Conservation (phyloP, 768 basidiomycete genomes). For the Phaeotremella skinneri region DNA sequence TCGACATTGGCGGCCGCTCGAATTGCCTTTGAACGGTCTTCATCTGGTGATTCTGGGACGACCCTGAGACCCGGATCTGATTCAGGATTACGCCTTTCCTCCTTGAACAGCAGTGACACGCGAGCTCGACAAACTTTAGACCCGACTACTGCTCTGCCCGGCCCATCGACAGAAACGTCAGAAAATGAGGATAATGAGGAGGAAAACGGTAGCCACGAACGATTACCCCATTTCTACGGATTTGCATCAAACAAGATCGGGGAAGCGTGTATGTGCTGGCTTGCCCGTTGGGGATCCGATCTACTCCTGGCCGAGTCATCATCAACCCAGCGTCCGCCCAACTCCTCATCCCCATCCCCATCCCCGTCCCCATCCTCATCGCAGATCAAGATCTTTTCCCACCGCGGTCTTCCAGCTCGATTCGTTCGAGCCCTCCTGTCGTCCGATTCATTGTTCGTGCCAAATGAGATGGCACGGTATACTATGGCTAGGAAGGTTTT, state of each 20-base stretch:
- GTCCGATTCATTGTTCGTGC: constrained; percentile 76
- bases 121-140: background rate
- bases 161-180: background rate
- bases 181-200: constrained; percentile 2
- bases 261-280: constrained; percentile 82
- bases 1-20: no score
- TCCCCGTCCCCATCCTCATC: no score
- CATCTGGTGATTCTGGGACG: background rate
- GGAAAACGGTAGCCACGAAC: background rate
- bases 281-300: constrained; percentile 79
- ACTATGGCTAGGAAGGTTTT: constrained; percentile 70
- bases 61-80: background rate
- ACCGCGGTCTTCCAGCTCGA: constrained; percentile 66
- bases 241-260: constrained; percentile 86
- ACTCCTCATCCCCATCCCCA: no score
- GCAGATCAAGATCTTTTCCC: constrained; percentile 63
- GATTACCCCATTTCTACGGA: constrained; percentile 67
- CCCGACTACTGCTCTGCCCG: constrained; percentile 1
- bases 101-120: background rate
- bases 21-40: background rate
- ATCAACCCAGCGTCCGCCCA: no score
- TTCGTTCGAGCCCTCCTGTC: constrained; percentile 75
- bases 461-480: constrained; percentile 75
- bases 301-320: constrained; percentile 56
- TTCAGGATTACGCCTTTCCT: no score